phyloP scores from a whole-genome alignment of 176 grass and related monocot species.

The Zoysia japonica region DNA sequence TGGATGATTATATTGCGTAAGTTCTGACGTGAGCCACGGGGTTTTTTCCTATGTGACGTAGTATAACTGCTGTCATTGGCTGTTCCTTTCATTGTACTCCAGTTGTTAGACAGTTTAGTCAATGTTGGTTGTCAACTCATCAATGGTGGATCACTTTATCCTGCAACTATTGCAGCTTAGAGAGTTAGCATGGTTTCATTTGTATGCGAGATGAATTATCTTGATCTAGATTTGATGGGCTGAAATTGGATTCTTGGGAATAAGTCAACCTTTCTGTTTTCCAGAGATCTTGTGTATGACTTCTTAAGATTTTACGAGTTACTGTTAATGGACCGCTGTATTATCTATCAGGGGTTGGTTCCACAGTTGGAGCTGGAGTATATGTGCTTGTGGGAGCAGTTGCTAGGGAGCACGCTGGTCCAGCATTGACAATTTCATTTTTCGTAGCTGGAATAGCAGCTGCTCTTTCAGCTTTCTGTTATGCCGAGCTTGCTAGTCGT shows the following conservation, averaged over 20 bases:
- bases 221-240: background rate
- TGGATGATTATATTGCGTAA: background rate
- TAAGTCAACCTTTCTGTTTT: background rate
- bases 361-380: constrained; percentile 80
- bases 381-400: constrained; percentile 87
- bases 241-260: background rate
- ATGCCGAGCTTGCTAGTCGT: constrained; percentile 84
- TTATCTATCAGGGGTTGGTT: constrained; percentile 71
- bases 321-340: background rate
- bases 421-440: constrained; percentile 70
- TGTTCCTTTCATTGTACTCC: background rate
- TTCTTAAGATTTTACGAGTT: background rate
- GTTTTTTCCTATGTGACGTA: background rate
- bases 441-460: constrained; percentile 86
- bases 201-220: constrained; percentile 15
- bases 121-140: constrained; percentile 2
- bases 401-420: constrained; percentile 75
- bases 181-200: background rate
- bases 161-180: background rate
- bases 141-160: background rate
- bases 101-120: background rate
- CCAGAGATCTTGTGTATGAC: background rate
- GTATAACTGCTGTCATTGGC: background rate
- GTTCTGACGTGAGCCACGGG: constrained; percentile 1
- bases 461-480: constrained; percentile 83